phyloP scores from a whole-genome alignment of 169 alveolate species.

The Cryptosporidium sp. region DNA sequence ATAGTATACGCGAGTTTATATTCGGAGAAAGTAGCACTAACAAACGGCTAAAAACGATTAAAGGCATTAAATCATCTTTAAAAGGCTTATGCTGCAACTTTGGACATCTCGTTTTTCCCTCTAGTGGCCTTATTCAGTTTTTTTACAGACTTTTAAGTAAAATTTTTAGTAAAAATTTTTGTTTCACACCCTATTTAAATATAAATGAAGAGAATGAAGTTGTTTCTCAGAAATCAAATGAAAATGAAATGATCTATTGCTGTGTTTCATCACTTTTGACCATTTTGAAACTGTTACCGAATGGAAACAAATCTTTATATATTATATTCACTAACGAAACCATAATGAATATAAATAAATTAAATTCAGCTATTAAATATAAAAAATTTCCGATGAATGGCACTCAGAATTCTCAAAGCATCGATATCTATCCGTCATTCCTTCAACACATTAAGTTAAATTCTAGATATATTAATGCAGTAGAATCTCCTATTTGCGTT shows the following conservation, averaged over 20 bases:
- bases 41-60: constrained; percentile 19
- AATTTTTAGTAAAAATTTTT: constrained; percentile 14
- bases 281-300: constrained; percentile 22
- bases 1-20: constrained; percentile 52
- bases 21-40: constrained; percentile 10
- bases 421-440: constrained; percentile 24
- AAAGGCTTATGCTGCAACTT: constrained; percentile 56
- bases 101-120: constrained; percentile 56
- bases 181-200: not conserved
- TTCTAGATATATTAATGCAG: not conserved
- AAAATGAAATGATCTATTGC: not conserved
- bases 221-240: not conserved
- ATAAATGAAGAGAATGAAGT: not conserved
- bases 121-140: constrained; percentile 54
- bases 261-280: constrained; percentile 19
- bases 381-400: not conserved
- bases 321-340: constrained; percentile 25
- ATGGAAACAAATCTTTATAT: not conserved
- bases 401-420: not conserved
- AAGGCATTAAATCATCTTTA: constrained; percentile 34
- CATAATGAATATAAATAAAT: constrained; percentile 9
- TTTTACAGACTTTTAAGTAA: constrained; percentile 39
- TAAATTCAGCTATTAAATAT: not conserved
- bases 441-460: not conserved
- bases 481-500: constrained; percentile 23